A percentile compares a stretch with the other conserved stretches of the same genome.
Evolutionary conservation across 257 asterid species (phyloP).

Genomic region (Osmanthus fragrans): DNA sequence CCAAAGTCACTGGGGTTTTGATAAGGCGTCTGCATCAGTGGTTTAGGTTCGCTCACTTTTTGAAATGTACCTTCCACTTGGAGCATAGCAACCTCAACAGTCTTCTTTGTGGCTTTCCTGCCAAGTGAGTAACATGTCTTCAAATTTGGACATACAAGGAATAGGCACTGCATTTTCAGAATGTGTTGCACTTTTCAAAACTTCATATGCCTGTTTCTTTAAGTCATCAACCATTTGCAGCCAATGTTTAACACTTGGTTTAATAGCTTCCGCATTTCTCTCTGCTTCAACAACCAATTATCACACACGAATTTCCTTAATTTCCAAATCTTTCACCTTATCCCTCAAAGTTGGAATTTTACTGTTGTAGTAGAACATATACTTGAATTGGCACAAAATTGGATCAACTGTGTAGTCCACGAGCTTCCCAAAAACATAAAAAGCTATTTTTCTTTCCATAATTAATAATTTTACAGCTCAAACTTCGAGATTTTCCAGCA

Average conservation of each 20-base stretch:
- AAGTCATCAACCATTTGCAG: not conserved
- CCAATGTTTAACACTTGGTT: constrained; percentile 18
- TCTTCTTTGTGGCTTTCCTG: constrained; percentile 14
- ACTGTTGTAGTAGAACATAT: not conserved
- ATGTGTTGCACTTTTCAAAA: not conserved
- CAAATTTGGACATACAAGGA: not conserved
- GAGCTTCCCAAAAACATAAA: not conserved
- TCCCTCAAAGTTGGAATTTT: not conserved
- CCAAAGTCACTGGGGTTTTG: no score
- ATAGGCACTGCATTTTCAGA: not conserved
- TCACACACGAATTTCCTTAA: no score
- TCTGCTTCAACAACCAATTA: no score
- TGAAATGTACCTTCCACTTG: no score
- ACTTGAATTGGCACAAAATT: not conserved
- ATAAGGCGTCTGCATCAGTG: no score
- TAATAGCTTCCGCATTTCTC: no score
- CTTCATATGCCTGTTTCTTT: not conserved
- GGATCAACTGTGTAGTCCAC: not conserved
- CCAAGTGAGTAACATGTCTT: constrained; percentile 3
- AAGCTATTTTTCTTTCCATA: not conserved
- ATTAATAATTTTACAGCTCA: not conserved
- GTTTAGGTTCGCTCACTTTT: no score
- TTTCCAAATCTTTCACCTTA: not conserved
- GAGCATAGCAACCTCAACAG: not conserved
- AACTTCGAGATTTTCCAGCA: not conserved